phyloP scores from a whole-genome alignment of 805 yeast genomes.

The Monosporozyma siamensis region DNA sequence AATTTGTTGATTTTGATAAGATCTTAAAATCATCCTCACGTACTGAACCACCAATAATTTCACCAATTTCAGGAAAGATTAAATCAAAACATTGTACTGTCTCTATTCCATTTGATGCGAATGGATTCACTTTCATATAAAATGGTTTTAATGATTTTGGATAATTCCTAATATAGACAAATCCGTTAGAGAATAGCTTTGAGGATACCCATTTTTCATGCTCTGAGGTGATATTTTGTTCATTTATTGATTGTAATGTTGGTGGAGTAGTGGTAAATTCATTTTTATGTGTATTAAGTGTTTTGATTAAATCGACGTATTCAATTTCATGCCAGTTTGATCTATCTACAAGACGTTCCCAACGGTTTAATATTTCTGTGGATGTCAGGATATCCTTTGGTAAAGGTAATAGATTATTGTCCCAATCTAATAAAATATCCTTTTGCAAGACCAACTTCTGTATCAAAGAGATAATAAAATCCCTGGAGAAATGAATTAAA shows the following conservation, averaged over 20 bases:
- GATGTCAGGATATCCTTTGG: slow-evolving; percentile 12
- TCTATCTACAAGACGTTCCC: slow-evolving; percentile 43
- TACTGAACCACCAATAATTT: slow-evolving; percentile 86
- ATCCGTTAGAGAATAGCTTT: slow-evolving; percentile 44
- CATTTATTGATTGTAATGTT: neutral
- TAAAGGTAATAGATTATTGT: neutral
- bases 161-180: slow-evolving; percentile 85
- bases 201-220: slow-evolving; percentile 91
- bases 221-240: slow-evolving; percentile 55
- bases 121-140: slow-evolving; percentile 77
- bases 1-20: slow-evolving; percentile 18
- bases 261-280: slow-evolving; percentile 1
- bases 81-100: slow-evolving; percentile 90
- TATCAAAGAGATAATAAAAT: slow-evolving; percentile 1
- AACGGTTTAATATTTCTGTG: slow-evolving; percentile 35
- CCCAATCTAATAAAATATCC: neutral
- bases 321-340: slow-evolving; percentile 60
- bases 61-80: slow-evolving; percentile 86
- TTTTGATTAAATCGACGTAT: slow-evolving; percentile 64
- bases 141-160: slow-evolving; percentile 77
- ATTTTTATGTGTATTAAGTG: slow-evolving; percentile 9
- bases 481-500: slow-evolving; percentile 45
- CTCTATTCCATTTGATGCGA: too few relatives aligned
- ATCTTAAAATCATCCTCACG: slow-evolving; percentile 71
- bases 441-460: neutral